Evolutionary conservation across 2,329 filamentous ascomycete genomes (phyloP), one percentile per base, ranked within the genome.

Genomic region (Lasiodiplodia gonubiensis): DNA sequence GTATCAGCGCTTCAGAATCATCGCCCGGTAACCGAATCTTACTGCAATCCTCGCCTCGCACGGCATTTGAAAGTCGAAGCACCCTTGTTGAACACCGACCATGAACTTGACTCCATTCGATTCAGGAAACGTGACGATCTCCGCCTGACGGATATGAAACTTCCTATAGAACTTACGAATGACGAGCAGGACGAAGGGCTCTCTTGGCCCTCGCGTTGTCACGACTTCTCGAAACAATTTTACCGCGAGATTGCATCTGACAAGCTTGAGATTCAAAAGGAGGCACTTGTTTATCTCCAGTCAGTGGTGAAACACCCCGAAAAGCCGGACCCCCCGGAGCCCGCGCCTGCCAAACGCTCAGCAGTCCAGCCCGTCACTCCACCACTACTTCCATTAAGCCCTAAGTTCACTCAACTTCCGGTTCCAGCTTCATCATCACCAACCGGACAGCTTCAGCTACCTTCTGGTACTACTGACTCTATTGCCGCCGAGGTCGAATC

Each of bases 351-450:
- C 8, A 35, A 33, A 12, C 30, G 1, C 11, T 14, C 7, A 35
- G 10, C 5, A 10, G 21, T 27, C 30, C 39, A 67, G 18, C 75
- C 76, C 18, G 12, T 84, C n/a, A 81, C 82, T 2, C 84, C 84
- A n/a, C 82, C 82, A 4, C 70, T 86, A 10, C 75, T 85, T 21
- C 81, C 83, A 21, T 66, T 80, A 3, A 81, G 81, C 33, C 82
- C 82, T 30, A 72, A 76, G 7, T 64, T 74, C 33, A 76, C 72
- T 52, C 80, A 79, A 4, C 78, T 79, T 49, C 79, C 80, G 4
- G 57, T 57, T 25, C 52, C 66, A 1, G 18, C 30, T 5, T 60
- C 57, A 7, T 80, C 79, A 5, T 81, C 80, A 5, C 76, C 79
- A 4, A 74, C 70, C 8, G 76, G 76, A 61, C 71, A 72, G 46